These are phyloP conservation scores for Fusarium udum DNA, from an alignment of 2,329 filamentous ascomycete species.

Conservation along the genomic window DNA sequence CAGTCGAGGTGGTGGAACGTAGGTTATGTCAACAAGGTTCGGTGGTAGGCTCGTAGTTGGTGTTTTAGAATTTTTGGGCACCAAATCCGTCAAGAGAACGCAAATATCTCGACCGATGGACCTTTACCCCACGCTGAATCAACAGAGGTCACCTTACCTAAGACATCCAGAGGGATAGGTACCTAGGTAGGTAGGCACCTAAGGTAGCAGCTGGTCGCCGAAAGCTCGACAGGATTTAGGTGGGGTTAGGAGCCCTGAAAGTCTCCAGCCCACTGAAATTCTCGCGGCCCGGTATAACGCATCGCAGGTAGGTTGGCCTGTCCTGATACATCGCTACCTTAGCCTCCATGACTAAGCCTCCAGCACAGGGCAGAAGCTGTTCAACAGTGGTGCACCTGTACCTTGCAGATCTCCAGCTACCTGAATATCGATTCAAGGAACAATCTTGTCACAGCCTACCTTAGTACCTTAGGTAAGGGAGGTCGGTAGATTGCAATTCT, in stretches of 20 bases:
- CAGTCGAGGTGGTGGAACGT: conserved; percentile 6
- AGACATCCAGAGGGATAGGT: not conserved
- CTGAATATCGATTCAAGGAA: not conserved
- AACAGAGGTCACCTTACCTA: conserved; percentile 28
- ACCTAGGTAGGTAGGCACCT: not conserved
- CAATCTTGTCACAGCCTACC: not conserved
- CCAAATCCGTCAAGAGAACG: conserved; percentile 32
- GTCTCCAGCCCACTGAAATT: conserved; percentile 1
- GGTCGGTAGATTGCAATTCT: not conserved
- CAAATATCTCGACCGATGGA: conserved; percentile 35
- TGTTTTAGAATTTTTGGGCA: conserved; percentile 34
- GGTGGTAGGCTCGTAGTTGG: conserved; percentile 16
- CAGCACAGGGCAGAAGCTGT: not conserved
- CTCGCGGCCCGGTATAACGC: conserved; percentile 16
- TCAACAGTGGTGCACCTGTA: conserved; percentile 16
- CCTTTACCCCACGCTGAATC: conserved; percentile 35
- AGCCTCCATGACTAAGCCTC: not conserved
- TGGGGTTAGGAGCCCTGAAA: conserved; percentile 39
- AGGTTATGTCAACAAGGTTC: conserved; percentile 3
- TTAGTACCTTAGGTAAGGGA: not conserved
- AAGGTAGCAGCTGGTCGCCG: not conserved
- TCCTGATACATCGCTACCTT: not conserved
- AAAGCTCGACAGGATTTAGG: conserved; percentile 21
- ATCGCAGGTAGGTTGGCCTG: not conserved
- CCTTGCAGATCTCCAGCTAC: conserved; percentile 7